Percentiles rank a stretch among this genome's conserved stretches.
phyloP scores from a whole-genome alignment of 2,329 filamentous ascomycete genomes.

The Penicillium sp. region DNA sequence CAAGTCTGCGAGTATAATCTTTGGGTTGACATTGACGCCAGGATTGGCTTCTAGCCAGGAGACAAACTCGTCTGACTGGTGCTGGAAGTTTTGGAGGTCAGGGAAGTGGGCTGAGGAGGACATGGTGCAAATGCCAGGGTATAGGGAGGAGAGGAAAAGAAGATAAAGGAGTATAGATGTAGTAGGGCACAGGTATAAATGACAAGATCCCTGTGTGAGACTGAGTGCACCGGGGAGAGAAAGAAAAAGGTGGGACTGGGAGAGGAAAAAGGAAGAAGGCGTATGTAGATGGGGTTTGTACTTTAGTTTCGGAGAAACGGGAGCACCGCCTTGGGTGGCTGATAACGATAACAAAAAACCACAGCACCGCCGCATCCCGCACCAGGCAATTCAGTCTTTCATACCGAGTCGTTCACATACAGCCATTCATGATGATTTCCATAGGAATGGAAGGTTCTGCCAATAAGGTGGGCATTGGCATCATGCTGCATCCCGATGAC shows the following conservation, averaged over 20 bases:
- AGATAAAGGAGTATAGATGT: constrained; percentile 5
- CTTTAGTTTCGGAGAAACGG: constrained; percentile 19
- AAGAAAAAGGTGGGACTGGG: constrained; percentile 1
- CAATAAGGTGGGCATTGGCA: constrained; percentile 93
- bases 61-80: constrained; percentile 53
- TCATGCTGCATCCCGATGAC: constrained; percentile 71
- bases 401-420: background rate
- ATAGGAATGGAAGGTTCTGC: constrained; percentile 86
- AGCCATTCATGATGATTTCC: constrained; percentile 54
- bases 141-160: constrained; percentile 13
- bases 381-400: background rate
- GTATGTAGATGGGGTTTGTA: constrained; percentile 14
- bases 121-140: constrained; percentile 25
- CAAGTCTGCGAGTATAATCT: constrained; percentile 59
- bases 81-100: constrained; percentile 42
- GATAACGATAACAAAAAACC: constrained; percentile 18
- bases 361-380: background rate
- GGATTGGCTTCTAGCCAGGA: constrained; percentile 54
- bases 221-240: constrained; percentile 5
- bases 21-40: constrained; percentile 56
- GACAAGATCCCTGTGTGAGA: background rate
- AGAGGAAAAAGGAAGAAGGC: constrained; percentile 10
- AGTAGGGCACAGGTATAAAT: background rate
- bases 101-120: constrained; percentile 36
- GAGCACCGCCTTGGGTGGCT: constrained; percentile 12